These are phyloP conservation scores for Verticillium longisporum DNA, from an alignment of 2,329 filamentous ascomycete genomes.

Conservation along the genomic window DNA sequence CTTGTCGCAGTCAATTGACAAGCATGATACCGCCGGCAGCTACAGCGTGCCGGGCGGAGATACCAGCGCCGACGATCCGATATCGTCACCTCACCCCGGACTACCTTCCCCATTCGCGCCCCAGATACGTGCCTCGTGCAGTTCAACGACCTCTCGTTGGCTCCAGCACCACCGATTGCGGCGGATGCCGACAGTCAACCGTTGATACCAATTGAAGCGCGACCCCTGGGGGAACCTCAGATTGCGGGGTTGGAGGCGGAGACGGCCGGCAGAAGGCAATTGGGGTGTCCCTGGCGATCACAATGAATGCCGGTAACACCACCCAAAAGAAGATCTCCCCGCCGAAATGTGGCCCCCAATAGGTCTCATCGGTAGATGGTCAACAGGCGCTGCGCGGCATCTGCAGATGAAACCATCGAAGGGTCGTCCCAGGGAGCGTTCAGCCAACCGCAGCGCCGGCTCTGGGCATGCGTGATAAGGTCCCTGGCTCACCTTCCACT, in stretches of 20 bases:
- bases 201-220: neutral
- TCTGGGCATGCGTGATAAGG: slow-evolving; percentile 10
- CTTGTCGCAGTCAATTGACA: neutral
- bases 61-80: neutral
- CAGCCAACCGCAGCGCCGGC: slow-evolving; percentile 9
- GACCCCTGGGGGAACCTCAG: neutral
- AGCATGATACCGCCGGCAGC: neutral
- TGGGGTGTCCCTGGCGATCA: neutral
- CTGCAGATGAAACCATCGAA: neutral
- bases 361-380: neutral
- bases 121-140: neutral
- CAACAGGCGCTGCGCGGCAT: neutral
- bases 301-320: neutral
- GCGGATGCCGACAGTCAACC: neutral
- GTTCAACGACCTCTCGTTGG: neutral
- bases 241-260: neutral
- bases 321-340: neutral
- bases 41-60: neutral
- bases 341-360: neutral
- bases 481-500: slow-evolving; percentile 7
- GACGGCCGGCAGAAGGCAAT: neutral
- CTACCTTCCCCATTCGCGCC: neutral
- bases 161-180: neutral
- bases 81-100: neutral
- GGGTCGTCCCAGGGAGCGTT: neutral